Base-by-base conservation (phyloP, 768 basidiomycete species). In the Rhizopogon vulgaris region DNA sequence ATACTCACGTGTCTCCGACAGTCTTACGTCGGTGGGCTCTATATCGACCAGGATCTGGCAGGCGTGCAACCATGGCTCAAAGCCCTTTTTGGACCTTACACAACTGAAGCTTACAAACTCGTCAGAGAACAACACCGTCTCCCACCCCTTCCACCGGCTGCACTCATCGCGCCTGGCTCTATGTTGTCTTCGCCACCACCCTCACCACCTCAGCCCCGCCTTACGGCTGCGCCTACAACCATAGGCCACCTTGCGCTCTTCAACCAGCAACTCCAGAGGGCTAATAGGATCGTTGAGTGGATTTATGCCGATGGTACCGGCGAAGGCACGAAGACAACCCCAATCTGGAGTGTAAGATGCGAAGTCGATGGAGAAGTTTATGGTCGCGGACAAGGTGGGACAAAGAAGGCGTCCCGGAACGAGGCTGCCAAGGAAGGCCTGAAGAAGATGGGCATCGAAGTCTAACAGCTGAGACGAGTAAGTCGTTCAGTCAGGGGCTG, bases 21-120 rank as follows among this genome's bases (percentile, higher is more conserved):
- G 87, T 78, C 89, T 3, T 91, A 83, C 63, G 77, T 90, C 28
- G 89, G 88, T n/a, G 89, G 87, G 0, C 68, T 91, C 15, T 90
- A 79, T 69, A 65, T 76, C 43, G 88, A 90, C 49, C 81, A 83
- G 60, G 87, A 85, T 24, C 73, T 90, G 38, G 66, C 73, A 0
- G 69, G 64, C 5, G 80, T 82, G 40, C 72, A 73, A 53, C 39
- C 54, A 4, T 91, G 89, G 89, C 75, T 90, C 38, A 69, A 69
- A 49, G 62, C 66, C 1, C 78, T 91, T 45, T 78, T 91, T 62
- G 72, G 62, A 24, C 88, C 87, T 7, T 90, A 85, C 64, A 64
- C 79, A 42, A 58, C 54, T 36, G 75, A 77, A 30, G 85, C 86
- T 10, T 91, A 91, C 66, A 68, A 69, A 47, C 66, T 76, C 49